A percentile compares a stretch with the other conserved stretches of the same genome.
phyloP scores from a whole-genome alignment of 306 rosid genomes.

The peach (Prunus persica) region Prunus_persica_NCBIv2 NC_034014.1:246501-247000 shows the following conservation, averaged over 20 bases:
- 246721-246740: constrained; percentile 1
- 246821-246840: constrained; percentile 6
- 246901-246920: neutral
- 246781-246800: neutral
- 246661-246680: neutral
- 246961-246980: neutral
- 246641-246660: neutral
- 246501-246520: neutral
- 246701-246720: constrained; percentile 10
- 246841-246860: constrained; percentile 1
- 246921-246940: neutral
- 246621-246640: neutral
- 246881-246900: neutral
- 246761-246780: neutral
- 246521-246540: neutral
- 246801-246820: constrained; percentile 3
- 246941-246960: neutral
- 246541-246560: neutral
- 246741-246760: constrained; percentile 18
- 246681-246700: neutral
- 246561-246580: neutral
- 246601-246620: neutral
- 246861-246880: neutral
- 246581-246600: neutral
- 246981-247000: neutral